Evolutionary conservation across 116 monocot species (phyloP).

Genomic region (Dioscorea cayenensis): DNA sequence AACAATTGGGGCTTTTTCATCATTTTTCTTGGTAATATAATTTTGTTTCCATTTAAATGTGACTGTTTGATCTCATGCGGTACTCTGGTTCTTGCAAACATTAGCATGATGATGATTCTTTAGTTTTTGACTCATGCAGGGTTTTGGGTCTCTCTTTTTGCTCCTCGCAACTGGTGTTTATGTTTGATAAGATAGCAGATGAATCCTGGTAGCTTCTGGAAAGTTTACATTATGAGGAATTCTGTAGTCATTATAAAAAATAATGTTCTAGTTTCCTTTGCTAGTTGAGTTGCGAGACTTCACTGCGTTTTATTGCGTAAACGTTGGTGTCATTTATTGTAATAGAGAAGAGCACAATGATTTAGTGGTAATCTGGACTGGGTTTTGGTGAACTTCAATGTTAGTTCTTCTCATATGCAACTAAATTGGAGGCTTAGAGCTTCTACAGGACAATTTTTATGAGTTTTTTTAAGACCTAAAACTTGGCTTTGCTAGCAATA

Average conservation of each 20-base stretch:
- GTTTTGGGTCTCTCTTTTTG: constrained; percentile 39
- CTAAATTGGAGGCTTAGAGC: too few relatives aligned
- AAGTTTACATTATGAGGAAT: not conserved
- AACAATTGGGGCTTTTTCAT: constrained; percentile 47
- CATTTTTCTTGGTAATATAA: constrained; percentile 68
- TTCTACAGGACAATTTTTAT: too few relatives aligned
- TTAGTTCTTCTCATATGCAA: too few relatives aligned
- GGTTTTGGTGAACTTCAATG: too few relatives aligned
- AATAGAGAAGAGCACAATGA: too few relatives aligned
- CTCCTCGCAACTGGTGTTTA: constrained; percentile 35
- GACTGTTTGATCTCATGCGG: not conserved
- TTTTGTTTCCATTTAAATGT: not conserved
- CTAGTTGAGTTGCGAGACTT: not conserved
- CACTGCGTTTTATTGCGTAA: not conserved
- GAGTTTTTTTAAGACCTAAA: too few relatives aligned
- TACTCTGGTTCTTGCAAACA: too few relatives aligned
- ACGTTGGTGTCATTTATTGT: too few relatives aligned
- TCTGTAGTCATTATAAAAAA: not conserved
- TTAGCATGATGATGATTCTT: not conserved
- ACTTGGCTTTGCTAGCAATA: too few relatives aligned
- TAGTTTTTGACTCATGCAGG: constrained; percentile 17
- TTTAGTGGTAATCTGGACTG: too few relatives aligned
- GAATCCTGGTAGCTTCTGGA: not conserved
- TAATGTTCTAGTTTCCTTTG: not conserved
- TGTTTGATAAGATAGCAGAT: constrained; percentile 16